Percentiles rank a stretch among this genome's conserved stretches.
Evolutionary conservation across 208 protist genomes (phyloP).

Genomic region (Leishmania mexicana): DNA sequence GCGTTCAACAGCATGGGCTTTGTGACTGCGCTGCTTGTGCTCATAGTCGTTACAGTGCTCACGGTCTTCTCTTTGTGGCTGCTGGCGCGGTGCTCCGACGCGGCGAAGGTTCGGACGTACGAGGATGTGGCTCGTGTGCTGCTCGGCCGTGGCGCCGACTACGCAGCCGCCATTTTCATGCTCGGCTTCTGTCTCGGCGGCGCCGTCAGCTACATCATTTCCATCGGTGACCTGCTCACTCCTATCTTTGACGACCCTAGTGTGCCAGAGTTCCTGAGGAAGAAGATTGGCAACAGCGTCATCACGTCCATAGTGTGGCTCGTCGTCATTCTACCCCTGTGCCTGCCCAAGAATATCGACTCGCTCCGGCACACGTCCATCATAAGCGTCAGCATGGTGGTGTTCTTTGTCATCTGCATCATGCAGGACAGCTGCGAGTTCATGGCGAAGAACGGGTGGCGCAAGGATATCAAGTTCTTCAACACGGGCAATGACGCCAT

Average conservation of each 20-base stretch:
- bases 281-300: constrained; percentile 39
- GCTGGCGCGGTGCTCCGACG: constrained; percentile 35
- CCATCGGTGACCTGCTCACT: constrained; percentile 54
- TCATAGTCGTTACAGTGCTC: constrained; percentile 41
- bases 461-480: constrained; percentile 41
- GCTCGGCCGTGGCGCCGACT: constrained; percentile 36
- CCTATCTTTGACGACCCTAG: constrained; percentile 44
- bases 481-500: constrained; percentile 41
- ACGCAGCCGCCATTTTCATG: constrained; percentile 36
- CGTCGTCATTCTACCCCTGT: constrained; percentile 66
- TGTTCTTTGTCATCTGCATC: constrained; percentile 69
- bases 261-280: constrained; percentile 37
- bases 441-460: constrained; percentile 38
- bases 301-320: constrained; percentile 55
- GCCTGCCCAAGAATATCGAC: constrained; percentile 62
- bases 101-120: constrained; percentile 46
- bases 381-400: constrained; percentile 50
- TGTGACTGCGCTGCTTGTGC: constrained; percentile 42
- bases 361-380: constrained; percentile 61
- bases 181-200: constrained; percentile 52
- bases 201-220: constrained; percentile 72
- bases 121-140: constrained; percentile 32
- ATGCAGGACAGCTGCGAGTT: constrained; percentile 36
- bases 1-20: constrained; percentile 70
- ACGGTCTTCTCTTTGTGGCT: constrained; percentile 72